phyloP scores from a whole-genome alignment of 2,329 filamentous ascomycete species.

The Grosmannia penicillata region DNA sequence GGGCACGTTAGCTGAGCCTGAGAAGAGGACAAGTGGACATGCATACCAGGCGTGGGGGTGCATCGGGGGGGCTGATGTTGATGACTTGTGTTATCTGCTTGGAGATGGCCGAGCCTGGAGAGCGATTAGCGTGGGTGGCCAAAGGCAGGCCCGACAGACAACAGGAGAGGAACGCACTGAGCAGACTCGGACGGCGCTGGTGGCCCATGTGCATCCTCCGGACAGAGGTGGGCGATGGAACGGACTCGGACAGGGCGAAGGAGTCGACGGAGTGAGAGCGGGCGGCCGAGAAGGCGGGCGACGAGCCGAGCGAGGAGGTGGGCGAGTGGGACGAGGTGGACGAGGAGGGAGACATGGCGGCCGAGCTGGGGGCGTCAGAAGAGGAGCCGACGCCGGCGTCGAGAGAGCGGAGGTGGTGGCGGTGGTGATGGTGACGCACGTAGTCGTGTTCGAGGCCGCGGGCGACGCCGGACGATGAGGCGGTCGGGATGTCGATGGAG shows the following conservation, averaged over 20 bases:
- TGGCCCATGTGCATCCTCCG: conserved; percentile 28
- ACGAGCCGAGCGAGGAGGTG: conserved; percentile 24
- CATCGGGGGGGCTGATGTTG: conserved; percentile 61
- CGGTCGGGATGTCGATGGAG: conserved; percentile 52
- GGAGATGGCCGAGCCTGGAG: conserved; percentile 51
- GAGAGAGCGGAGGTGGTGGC: conserved; percentile 1
- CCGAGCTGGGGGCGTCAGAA: conserved; percentile 2
- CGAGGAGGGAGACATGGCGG: conserved; percentile 5
- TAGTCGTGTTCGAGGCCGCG: neutral
- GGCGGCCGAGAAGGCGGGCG: conserved; percentile 31
- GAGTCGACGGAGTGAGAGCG: conserved; percentile 44
- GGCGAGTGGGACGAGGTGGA: conserved; percentile 3
- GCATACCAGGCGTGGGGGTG: conserved; percentile 55
- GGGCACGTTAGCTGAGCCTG: neutral
- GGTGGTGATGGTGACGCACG: conserved; percentile 2
- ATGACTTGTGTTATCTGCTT: conserved; percentile 69
- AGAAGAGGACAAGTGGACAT: neutral
- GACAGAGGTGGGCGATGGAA: conserved; percentile 22
- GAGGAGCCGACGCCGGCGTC: conserved; percentile 1
- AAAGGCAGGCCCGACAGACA: neutral
- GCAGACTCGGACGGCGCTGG: conserved; percentile 42
- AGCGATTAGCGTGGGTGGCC: neutral
- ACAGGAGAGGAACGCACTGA: conserved; percentile 32
- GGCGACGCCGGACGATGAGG: conserved; percentile 4
- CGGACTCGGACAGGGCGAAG: conserved; percentile 30